phyloP scores from a whole-genome alignment of 257 asterid genomes.

The Primulina huaijiensis region DNA sequence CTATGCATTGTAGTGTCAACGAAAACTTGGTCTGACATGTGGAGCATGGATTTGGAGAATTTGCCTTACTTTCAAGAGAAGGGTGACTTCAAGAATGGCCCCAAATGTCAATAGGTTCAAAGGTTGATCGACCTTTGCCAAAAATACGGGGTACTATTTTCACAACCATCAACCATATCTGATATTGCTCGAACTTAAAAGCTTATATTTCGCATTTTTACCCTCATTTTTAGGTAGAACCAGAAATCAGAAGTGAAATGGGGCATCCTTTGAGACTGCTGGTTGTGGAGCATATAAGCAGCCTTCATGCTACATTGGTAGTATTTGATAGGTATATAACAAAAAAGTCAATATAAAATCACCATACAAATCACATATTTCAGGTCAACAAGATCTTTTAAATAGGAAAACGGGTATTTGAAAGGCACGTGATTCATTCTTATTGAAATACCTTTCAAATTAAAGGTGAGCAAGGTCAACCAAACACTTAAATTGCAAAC shows the following conservation, averaged over 20 bases:
- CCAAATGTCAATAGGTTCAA: conserved; percentile 52
- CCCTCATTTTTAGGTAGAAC: conserved; percentile 45
- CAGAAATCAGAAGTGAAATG: conserved; percentile 47
- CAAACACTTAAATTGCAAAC: background rate
- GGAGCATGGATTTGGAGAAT: conserved; percentile 47
- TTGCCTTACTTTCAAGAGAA: conserved; percentile 30
- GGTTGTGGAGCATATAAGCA: conserved; percentile 32
- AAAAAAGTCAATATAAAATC: too few species aligned
- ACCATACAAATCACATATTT: too few species aligned
- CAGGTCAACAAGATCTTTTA: too few species aligned
- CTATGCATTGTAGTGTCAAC: conserved; percentile 45
- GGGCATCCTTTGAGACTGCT: conserved; percentile 38
- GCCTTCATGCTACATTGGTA: conserved; percentile 35
- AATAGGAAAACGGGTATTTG: too few species aligned
- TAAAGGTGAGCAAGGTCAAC: background rate
- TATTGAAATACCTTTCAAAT: too few species aligned
- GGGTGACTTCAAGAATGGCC: conserved; percentile 38
- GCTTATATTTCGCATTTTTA: background rate
- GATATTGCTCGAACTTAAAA: background rate
- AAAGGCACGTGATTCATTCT: too few species aligned
- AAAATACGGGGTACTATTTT: conserved; percentile 46
- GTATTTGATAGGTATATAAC: conserved; percentile 30
- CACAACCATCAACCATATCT: background rate
- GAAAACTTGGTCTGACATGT: conserved; percentile 54
- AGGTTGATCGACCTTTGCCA: conserved; percentile 47